A percentile compares a stretch with the other conserved stretches of the same genome.
Evolutionary conservation across 1,284 basidiomycete genomes (phyloP).

Genomic region (Exobasidium rhododendri): DNA sequence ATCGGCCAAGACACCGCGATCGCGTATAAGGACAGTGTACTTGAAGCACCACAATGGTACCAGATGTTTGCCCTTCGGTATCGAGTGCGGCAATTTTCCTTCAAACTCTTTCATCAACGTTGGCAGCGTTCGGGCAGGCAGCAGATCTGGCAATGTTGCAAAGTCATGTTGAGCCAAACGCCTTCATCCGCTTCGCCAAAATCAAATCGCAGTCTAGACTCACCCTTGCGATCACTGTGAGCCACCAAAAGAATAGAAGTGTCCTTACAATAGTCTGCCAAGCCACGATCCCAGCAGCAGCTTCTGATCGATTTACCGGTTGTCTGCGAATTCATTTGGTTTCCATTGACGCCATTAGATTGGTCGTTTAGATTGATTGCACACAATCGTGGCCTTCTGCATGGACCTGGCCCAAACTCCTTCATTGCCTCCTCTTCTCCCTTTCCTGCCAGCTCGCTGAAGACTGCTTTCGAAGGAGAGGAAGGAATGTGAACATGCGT

Average conservation of each 20-base stretch:
- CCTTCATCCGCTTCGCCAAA: no score
- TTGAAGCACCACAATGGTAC: slow-evolving; percentile 38
- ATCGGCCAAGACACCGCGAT: slow-evolving; percentile 42
- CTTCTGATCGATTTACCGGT: slow-evolving; percentile 8
- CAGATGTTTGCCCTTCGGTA: slow-evolving; percentile 15
- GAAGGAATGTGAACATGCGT: slow-evolving; percentile 13
- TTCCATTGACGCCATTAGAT: neutral
- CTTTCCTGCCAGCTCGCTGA: neutral
- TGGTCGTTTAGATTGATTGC: slow-evolving; percentile 42
- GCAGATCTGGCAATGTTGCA: no score
- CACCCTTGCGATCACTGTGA: slow-evolving; percentile 32
- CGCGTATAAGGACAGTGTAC: slow-evolving; percentile 42
- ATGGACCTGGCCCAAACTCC: slow-evolving; percentile 22
- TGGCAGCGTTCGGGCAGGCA: slow-evolving; percentile 34
- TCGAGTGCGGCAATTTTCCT: slow-evolving; percentile 23
- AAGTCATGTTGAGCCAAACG: no score
- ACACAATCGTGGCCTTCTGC: slow-evolving; percentile 28
- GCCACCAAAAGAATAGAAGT: slow-evolving; percentile 34
- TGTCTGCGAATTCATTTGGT: neutral
- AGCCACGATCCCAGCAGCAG: slow-evolving; percentile 27
- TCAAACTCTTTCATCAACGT: slow-evolving; percentile 36
- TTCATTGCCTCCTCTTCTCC: slow-evolving; percentile 10
- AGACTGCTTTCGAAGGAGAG: slow-evolving; percentile 10
- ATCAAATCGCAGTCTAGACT: slow-evolving; percentile 9
- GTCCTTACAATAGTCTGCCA: slow-evolving; percentile 32